Conservation (phyloP, 139 green algal genomes). For the Cymbomonas tetramitiformis region DNA sequence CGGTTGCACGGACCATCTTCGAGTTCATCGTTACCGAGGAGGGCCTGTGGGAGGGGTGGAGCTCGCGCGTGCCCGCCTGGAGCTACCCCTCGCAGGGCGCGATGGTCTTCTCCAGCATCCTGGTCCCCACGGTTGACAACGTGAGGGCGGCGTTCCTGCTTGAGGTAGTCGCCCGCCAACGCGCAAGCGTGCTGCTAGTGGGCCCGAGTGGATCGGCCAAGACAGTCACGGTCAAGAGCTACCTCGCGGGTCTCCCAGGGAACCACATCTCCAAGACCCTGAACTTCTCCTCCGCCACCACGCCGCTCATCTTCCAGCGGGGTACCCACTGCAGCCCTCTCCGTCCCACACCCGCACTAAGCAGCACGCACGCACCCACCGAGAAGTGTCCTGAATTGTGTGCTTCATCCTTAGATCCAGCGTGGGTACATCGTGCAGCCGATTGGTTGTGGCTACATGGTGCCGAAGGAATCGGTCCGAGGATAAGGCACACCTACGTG, state of each 20-base stretch:
- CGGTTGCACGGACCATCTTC: constrained; percentile 40
- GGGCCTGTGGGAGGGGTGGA: constrained; percentile 52
- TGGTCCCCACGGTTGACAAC: constrained; percentile 69
- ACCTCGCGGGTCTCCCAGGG: constrained; percentile 32
- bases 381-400: too few species aligned
- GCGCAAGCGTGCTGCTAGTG: constrained; percentile 46
- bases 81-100: constrained; percentile 36
- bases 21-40: constrained; percentile 40
- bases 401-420: too few species aligned
- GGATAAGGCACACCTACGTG: too few species aligned
- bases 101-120: constrained; percentile 65
- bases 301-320: constrained; percentile 46
- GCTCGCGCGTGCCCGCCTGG: constrained; percentile 41
- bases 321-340: too few species aligned
- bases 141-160: constrained; percentile 37
- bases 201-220: constrained; percentile 62
- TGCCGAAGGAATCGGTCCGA: too few species aligned
- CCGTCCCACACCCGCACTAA: too few species aligned
- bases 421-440: too few species aligned
- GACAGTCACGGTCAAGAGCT: constrained; percentile 52
- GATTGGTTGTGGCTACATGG: too few species aligned
- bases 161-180: background rate
- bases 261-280: constrained; percentile 45
- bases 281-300: constrained; percentile 55
- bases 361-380: too few species aligned